Evolutionary conservation across 2,329 filamentous ascomycete genomes (phyloP).

Genomic region (Pseudogymnoascus sp.): DNA sequence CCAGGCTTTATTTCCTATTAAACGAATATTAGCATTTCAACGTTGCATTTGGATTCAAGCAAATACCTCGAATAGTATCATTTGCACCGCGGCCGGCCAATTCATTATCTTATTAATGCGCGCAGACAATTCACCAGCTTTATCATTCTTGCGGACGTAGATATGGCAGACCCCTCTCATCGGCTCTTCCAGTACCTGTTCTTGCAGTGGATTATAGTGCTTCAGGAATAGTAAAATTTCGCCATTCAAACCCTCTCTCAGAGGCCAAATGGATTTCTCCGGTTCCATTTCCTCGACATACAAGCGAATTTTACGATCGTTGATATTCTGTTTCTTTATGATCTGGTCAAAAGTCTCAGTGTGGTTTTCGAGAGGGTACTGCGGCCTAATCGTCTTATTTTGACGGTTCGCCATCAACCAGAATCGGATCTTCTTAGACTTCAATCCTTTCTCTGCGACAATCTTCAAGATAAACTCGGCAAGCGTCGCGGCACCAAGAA

Average conservation of each 20-base stretch:
- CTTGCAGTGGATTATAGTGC: conserved; percentile 73
- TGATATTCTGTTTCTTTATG: neutral
- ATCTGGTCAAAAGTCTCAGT: conserved; percentile 70
- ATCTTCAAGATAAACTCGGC: conserved; percentile 67
- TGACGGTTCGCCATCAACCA: conserved; percentile 99
- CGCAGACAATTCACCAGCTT: conserved; percentile 75
- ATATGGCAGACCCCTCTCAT: conserved; percentile 73
- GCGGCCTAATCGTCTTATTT: conserved; percentile 94
- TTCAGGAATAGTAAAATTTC: conserved; percentile 84
- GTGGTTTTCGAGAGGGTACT: conserved; percentile 74
- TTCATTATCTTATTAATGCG: conserved; percentile 75
- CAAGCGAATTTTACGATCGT: conserved; percentile 54
- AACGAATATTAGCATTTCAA: conserved; percentile 20
- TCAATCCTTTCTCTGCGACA: conserved; percentile 61
- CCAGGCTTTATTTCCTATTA: conserved; percentile 86
- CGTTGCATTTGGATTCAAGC: neutral
- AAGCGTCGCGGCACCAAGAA: conserved; percentile 68
- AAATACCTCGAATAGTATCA: conserved; percentile 70
- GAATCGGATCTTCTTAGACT: conserved; percentile 68
- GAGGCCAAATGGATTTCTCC: conserved; percentile 67
- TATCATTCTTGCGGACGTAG: conserved; percentile 82
- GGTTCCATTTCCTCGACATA: conserved; percentile 60
- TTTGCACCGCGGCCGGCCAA: conserved; percentile 62
- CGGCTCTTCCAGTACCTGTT: conserved; percentile 61
- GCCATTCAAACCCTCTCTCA: conserved; percentile 52